phyloP scores from a whole-genome alignment of 768 basidiomycete species.

The Pulveroboletus sp. region DNA sequence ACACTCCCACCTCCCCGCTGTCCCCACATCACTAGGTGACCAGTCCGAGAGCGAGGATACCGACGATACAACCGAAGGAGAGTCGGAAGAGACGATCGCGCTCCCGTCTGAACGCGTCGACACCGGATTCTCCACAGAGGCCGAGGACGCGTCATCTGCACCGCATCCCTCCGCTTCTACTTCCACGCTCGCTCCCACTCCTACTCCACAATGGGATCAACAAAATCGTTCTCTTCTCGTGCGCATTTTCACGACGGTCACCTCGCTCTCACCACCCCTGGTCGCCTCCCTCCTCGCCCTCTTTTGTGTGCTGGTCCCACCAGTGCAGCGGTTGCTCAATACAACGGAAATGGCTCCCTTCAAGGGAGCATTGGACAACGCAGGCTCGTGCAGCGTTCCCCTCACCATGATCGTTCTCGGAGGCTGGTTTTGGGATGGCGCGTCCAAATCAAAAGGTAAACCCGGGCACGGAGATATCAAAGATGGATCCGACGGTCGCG shows the following conservation, averaged over 20 bases:
- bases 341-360: conserved; percentile 56
- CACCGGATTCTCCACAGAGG: conserved; percentile 12
- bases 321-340: conserved; percentile 71
- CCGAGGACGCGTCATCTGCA: conserved; percentile 4
- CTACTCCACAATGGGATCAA: conserved; percentile 6
- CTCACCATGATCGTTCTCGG: conserved; percentile 90
- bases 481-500: not conserved
- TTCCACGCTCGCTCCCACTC: not conserved
- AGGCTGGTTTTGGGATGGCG: conserved; percentile 75
- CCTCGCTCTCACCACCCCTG: conserved; percentile 88
- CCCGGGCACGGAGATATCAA: not conserved
- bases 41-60: conserved; percentile 24
- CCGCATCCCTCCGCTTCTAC: not conserved
- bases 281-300: conserved; percentile 77
- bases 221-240: not conserved
- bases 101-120: conserved; percentile 5
- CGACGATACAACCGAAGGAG: conserved; percentile 15
- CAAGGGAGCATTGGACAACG: conserved; percentile 61
- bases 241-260: not conserved
- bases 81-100: conserved; percentile 22
- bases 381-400: conserved; percentile 82
- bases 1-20: conserved; percentile 18
- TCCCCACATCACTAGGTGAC: conserved; percentile 23
- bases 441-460: not conserved
- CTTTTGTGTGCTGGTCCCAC: conserved; percentile 71